These are phyloP conservation scores for Tolypocladium tropicale DNA, from an alignment of 2,329 filamentous ascomycete species.

Conservation along the genomic window DNA sequence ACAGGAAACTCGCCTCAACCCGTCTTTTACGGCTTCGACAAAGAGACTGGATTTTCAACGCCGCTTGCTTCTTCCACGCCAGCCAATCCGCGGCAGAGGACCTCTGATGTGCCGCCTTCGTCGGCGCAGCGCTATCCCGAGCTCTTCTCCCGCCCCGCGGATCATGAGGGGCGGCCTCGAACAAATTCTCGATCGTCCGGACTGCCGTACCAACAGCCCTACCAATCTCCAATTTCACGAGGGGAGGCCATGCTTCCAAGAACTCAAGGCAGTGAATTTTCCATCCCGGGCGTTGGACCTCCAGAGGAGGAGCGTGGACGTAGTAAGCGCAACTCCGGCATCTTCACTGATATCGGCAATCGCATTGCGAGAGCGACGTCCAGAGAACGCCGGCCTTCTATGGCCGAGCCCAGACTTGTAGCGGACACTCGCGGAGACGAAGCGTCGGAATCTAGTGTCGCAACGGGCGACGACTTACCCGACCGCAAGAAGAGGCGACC, in stretches of 20 bases:
- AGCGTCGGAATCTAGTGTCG: slow-evolving; percentile 29
- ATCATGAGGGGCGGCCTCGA: slow-evolving; percentile 4
- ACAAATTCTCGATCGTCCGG: slow-evolving; percentile 4
- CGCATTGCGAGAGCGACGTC: slow-evolving; percentile 26
- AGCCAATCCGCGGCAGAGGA: slow-evolving; percentile 13
- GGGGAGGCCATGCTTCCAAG: slow-evolving; percentile 24
- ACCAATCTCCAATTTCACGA: slow-evolving; percentile 6
- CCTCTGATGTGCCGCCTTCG: slow-evolving; percentile 36
- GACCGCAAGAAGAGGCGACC: slow-evolving; percentile 27
- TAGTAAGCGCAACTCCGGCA: slow-evolving; percentile 26
- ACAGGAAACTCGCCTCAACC: slow-evolving; percentile 19
- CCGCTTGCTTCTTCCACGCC: slow-evolving; percentile 4
- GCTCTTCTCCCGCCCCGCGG: slow-evolving; percentile 26
- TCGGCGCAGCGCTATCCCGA: slow-evolving; percentile 39
- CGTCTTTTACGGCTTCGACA: slow-evolving; percentile 33
- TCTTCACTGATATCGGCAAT: slow-evolving; percentile 43
- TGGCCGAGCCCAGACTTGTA: slow-evolving; percentile 9
- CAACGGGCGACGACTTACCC: slow-evolving; percentile 27
- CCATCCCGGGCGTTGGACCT: slow-evolving; percentile 23
- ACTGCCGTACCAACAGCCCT: slow-evolving; percentile 7
- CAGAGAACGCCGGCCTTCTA: slow-evolving; percentile 18
- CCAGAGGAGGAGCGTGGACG: slow-evolving; percentile 24
- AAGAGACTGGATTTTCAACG: slow-evolving; percentile 34
- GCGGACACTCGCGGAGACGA: slow-evolving; percentile 23
- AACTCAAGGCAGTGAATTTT: slow-evolving; percentile 27